phyloP scores from a whole-genome alignment of 306 rosid species.

The Canavalia ensiformis region DNA sequence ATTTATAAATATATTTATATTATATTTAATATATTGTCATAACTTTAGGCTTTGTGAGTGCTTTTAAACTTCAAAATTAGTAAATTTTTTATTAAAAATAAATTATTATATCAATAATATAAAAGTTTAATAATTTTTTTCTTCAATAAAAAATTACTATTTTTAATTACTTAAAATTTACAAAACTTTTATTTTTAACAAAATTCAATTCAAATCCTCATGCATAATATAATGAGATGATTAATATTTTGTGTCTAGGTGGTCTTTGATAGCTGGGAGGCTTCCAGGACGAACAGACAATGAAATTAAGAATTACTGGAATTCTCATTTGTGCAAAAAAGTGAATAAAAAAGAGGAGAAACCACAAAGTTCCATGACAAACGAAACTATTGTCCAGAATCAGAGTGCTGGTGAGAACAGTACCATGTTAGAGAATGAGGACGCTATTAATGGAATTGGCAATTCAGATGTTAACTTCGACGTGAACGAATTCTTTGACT shows the following conservation, averaged over 20 bases:
- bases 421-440: constrained; percentile 32
- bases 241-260: constrained; percentile 50
- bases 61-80: too few species aligned
- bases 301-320: constrained; percentile 79
- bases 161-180: too few species aligned
- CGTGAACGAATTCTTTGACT: constrained; percentile 64
- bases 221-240: not conserved
- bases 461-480: constrained; percentile 52
- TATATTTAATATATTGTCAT: too few species aligned
- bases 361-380: constrained; percentile 28
- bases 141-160: too few species aligned
- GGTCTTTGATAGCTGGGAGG: constrained; percentile 82
- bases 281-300: constrained; percentile 82
- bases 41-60: too few species aligned
- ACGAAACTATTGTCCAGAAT: constrained; percentile 37
- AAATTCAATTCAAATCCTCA: not conserved
- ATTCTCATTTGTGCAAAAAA: constrained; percentile 80
- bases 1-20: too few species aligned
- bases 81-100: too few species aligned
- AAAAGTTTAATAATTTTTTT: too few species aligned
- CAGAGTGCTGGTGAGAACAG: constrained; percentile 27
- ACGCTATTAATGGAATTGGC: not conserved
- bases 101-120: too few species aligned
- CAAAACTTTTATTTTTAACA: too few species aligned
- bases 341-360: constrained; percentile 41